Evolutionary conservation across 1,139 yeast genomes (phyloP).

Genomic region (Candida glucosophila): DNA sequence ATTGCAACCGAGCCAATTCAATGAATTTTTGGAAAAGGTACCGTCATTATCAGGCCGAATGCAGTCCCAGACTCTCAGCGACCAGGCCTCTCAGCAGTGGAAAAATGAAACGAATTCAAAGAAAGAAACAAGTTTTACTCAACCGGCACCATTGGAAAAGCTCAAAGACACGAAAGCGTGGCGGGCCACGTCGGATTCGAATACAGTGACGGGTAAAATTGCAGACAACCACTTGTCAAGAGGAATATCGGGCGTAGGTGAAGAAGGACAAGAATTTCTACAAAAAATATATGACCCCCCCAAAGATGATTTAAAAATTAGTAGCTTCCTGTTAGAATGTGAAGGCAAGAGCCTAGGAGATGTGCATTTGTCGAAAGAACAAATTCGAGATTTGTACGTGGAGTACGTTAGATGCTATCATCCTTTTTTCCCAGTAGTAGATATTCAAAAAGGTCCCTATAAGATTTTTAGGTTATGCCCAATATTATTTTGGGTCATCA

Average conservation of each 20-base stretch:
- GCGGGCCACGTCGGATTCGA: neutral
- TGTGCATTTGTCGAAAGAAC: slow-evolving; percentile 49
- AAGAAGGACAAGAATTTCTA: neutral
- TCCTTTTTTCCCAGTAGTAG: slow-evolving; percentile 81
- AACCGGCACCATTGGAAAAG: neutral
- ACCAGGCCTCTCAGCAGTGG: neutral
- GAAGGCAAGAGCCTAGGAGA: slow-evolving; percentile 62
- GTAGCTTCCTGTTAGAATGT: slow-evolving; percentile 38
- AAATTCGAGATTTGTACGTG: slow-evolving; percentile 54
- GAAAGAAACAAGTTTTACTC: neutral
- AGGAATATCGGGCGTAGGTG: neutral
- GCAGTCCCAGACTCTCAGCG: too few species aligned
- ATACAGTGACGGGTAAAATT: neutral
- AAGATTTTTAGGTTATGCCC: slow-evolving; percentile 72
- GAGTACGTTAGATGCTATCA: slow-evolving; percentile 76
- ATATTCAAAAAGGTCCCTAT: slow-evolving; percentile 74
- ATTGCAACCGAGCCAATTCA: slow-evolving; percentile 43
- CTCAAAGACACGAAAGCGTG: too few species aligned
- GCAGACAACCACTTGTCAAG: neutral
- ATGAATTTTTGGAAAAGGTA: slow-evolving; percentile 30
- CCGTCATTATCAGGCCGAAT: slow-evolving; percentile 20
- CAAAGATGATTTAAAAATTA: neutral
- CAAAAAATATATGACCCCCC: neutral
- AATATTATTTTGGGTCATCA: slow-evolving; percentile 86
- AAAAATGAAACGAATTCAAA: neutral